Percentiles rank a stretch among this genome's conserved stretches.
phyloP scores from a whole-genome alignment of 1,284 basidiomycete genomes.

The Golubevia pallescens region DNA sequence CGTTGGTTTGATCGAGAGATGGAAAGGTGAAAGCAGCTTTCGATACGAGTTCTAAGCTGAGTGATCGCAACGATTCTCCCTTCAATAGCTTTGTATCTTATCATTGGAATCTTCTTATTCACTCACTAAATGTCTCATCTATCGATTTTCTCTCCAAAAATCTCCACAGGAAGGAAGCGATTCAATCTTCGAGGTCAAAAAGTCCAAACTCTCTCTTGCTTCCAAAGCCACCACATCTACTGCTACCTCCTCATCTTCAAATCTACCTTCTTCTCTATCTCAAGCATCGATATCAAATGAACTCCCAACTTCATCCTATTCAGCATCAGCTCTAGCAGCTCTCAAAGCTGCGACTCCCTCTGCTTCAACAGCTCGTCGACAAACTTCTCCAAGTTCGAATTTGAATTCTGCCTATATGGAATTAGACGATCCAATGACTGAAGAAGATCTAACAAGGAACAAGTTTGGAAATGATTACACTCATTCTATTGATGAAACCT shows the following conservation, averaged over 20 bases:
- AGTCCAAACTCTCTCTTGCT: too few relatives aligned
- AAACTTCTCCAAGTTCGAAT: background rate
- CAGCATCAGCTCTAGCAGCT: constrained; percentile 11
- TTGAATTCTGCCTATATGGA: constrained; percentile 4
- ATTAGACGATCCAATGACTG: constrained; percentile 8
- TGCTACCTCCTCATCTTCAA: background rate
- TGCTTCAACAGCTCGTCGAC: background rate
- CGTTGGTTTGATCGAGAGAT: too few relatives aligned
- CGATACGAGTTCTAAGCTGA: too few relatives aligned
- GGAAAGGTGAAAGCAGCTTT: too few relatives aligned
- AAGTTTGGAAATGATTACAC: constrained; percentile 9
- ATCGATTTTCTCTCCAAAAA: too few relatives aligned
- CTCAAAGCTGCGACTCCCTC: constrained; percentile 15
- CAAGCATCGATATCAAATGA: background rate
- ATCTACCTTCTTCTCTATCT: background rate
- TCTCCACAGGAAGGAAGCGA: too few relatives aligned
- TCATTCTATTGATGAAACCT: background rate
- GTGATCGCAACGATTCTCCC: too few relatives aligned
- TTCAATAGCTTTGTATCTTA: too few relatives aligned
- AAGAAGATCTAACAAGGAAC: constrained; percentile 9
- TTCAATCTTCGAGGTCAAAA: too few relatives aligned
- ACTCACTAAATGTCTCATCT: too few relatives aligned
- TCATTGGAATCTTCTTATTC: too few relatives aligned
- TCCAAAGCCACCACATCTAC: background rate
- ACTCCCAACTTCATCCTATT: constrained; percentile 2